Evolutionary conservation across 148 eudicot genomes (phyloP).

Genomic region (Oxyria digyna): DNA sequence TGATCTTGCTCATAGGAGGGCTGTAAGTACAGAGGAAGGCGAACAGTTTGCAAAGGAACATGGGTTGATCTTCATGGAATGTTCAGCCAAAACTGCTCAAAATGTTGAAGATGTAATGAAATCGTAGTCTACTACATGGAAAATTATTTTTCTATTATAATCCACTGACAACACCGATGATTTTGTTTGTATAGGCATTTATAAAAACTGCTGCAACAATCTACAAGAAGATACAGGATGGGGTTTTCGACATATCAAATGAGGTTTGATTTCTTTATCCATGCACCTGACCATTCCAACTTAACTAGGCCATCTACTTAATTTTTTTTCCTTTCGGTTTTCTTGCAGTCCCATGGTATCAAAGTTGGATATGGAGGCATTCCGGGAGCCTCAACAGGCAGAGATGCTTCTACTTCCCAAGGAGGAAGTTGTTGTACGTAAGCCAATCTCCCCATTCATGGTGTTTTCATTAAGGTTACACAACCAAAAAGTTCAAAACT

Average conservation of each 20-base stretch:
- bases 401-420: slow-evolving; percentile 65
- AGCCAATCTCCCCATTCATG: background rate
- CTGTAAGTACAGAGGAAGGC: slow-evolving; percentile 48
- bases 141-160: background rate
- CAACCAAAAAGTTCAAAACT: background rate
- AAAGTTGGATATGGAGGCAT: slow-evolving; percentile 94
- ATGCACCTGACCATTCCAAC: background rate
- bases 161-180: background rate
- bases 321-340: background rate
- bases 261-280: slow-evolving; percentile 20
- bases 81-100: slow-evolving; percentile 47
- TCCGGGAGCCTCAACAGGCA: slow-evolving; percentile 61
- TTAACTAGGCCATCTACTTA: background rate
- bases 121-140: background rate
- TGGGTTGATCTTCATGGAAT: slow-evolving; percentile 47
- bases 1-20: slow-evolving; percentile 47
- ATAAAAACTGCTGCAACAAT: slow-evolving; percentile 38
- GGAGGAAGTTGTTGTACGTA: slow-evolving; percentile 68
- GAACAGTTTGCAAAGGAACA: slow-evolving; percentile 51
- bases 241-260: slow-evolving; percentile 38
- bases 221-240: slow-evolving; percentile 44
- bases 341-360: slow-evolving; percentile 72
- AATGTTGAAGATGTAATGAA: slow-evolving; percentile 39
- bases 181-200: slow-evolving; percentile 24
- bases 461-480: background rate